These are phyloP conservation scores for Mortierella sp. DNA, from an alignment of 371 early-diverging fungal species.

Conservation along the genomic window DNA sequence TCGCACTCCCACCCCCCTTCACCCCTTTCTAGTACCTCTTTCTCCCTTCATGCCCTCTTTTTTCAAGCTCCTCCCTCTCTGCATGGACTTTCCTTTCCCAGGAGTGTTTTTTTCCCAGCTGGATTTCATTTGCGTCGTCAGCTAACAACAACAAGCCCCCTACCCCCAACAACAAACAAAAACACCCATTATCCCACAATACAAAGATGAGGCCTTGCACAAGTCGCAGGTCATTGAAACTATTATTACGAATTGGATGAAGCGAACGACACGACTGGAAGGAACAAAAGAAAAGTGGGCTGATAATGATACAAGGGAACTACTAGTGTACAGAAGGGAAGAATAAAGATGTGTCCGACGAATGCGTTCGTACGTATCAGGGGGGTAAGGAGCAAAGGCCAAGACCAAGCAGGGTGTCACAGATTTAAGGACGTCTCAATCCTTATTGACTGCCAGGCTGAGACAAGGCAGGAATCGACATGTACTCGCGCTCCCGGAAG, in stretches of 20 bases:
- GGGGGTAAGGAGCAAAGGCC: neutral
- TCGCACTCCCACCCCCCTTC: neutral
- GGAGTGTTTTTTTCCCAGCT: neutral
- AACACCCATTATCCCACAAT: neutral
- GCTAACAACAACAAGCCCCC: neutral
- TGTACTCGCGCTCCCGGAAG: constrained; percentile 50
- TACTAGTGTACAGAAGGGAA: neutral
- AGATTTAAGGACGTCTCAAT: too few species aligned
- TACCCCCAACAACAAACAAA: neutral
- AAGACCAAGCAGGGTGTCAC: too few species aligned
- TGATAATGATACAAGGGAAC: neutral
- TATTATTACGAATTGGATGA: neutral
- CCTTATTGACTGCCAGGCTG: neutral
- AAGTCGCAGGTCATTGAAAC: neutral
- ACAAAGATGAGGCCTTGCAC: neutral
- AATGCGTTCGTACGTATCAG: neutral
- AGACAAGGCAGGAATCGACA: neutral
- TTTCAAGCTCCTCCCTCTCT: neutral
- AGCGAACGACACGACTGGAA: neutral
- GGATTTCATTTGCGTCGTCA: neutral
- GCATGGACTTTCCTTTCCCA: constrained; percentile 4
- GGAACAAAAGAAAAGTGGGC: neutral
- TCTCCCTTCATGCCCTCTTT: neutral
- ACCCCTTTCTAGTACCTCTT: neutral
- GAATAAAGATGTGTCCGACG: neutral